Evolutionary conservation across 1,284 basidiomycete genomes (phyloP).

Genomic region (Naganishia liquefaciens): DNA sequence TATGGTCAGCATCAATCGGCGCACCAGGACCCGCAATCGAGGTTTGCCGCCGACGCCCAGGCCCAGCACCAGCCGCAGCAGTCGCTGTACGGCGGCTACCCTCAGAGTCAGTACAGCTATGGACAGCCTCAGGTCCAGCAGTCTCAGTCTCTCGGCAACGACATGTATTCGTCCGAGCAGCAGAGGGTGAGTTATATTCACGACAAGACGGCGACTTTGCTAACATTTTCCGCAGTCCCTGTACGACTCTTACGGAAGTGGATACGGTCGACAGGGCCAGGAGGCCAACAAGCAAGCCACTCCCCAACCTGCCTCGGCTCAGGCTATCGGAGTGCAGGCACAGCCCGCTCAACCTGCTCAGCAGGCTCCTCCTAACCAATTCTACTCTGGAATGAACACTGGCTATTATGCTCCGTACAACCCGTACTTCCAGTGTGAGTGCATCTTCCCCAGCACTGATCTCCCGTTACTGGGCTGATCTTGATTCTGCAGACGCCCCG

Average conservation of each 20-base stretch:
- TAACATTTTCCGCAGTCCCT: conserved; percentile 35
- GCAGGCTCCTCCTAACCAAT: conserved; percentile 43
- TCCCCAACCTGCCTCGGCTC: conserved; percentile 44
- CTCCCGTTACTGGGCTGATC: too few species aligned
- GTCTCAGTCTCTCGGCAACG: conserved; percentile 34
- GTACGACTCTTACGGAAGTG: conserved; percentile 52
- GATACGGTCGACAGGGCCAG: conserved; percentile 51
- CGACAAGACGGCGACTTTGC: not conserved
- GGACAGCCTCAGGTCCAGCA: conserved; percentile 31
- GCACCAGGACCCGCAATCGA: conserved; percentile 37
- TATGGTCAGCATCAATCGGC: conserved; percentile 32
- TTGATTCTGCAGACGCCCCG: conserved; percentile 45
- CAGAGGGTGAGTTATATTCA: conserved; percentile 36
- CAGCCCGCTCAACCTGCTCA: conserved; percentile 48
- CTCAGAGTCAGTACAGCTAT: conserved; percentile 33
- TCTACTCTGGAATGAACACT: conserved; percentile 51
- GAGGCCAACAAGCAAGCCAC: conserved; percentile 39
- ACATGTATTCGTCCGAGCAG: conserved; percentile 37
- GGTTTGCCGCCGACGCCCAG: conserved; percentile 39
- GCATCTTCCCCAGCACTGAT: not conserved
- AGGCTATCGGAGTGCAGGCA: conserved; percentile 44
- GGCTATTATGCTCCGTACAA: conserved; percentile 55
- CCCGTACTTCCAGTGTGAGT: conserved; percentile 55
- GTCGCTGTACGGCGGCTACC: conserved; percentile 39
- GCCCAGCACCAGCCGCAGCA: conserved; percentile 40